Conservation (phyloP, 2,329 filamentous ascomycete species). For the Pseudogymnoascus sp. region DNA sequence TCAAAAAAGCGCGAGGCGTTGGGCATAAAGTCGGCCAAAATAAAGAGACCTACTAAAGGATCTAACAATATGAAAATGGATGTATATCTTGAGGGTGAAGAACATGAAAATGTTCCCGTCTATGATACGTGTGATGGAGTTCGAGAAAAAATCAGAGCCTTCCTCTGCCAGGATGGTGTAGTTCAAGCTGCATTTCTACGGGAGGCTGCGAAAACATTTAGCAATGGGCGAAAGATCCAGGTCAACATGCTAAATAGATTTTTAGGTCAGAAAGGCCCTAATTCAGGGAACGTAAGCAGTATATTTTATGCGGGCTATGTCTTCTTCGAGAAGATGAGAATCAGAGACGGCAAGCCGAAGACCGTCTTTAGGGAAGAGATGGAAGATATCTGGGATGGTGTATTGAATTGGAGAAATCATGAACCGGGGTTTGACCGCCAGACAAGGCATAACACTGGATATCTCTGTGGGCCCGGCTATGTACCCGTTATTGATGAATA, state of each 20-base stretch:
- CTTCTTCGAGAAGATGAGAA: conserved; percentile 51
- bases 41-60: conserved; percentile 12
- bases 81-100: conserved; percentile 39
- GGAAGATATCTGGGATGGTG: conserved; percentile 30
- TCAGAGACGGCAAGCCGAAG: conserved; percentile 45
- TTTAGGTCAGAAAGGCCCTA: conserved; percentile 38
- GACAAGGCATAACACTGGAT: neutral
- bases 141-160: conserved; percentile 44
- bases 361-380: conserved; percentile 42
- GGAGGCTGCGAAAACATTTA: conserved; percentile 33
- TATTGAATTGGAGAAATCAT: conserved; percentile 19
- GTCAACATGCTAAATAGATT: conserved; percentile 40
- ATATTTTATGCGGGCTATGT: conserved; percentile 47
- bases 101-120: conserved; percentile 35
- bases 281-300: conserved; percentile 37
- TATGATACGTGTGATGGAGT: conserved; percentile 50
- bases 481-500: conserved; percentile 14
- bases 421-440: conserved; percentile 2
- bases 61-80: conserved; percentile 25
- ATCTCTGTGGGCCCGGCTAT: conserved; percentile 9
- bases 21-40: conserved; percentile 10
- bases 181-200: conserved; percentile 44
- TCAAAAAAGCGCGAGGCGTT: neutral
- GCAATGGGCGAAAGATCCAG: conserved; percentile 32
- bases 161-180: conserved; percentile 35